Percentiles rank a stretch among this genome's conserved stretches.
Conservation (phyloP, 768 basidiomycete species). For the Trametes sanguinea region DNA sequence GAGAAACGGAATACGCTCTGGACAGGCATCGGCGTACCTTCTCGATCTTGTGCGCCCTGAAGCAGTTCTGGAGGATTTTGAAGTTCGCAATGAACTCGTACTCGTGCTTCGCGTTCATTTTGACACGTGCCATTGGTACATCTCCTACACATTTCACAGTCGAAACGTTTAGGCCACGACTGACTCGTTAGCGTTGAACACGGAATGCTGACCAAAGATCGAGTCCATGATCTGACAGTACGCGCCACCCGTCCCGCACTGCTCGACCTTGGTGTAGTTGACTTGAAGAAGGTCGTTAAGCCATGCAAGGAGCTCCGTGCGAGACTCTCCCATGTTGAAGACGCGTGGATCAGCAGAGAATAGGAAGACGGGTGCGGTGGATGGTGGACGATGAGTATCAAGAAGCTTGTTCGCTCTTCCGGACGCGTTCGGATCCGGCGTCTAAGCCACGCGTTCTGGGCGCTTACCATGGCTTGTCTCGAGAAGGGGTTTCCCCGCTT, state of each 20-base stretch:
- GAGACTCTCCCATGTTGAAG: slow-evolving; percentile 62
- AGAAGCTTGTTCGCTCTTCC: slow-evolving; percentile 8
- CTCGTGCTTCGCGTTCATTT: slow-evolving; percentile 94
- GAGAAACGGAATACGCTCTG: not conserved
- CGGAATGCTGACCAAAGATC: slow-evolving; percentile 69
- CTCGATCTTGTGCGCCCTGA: slow-evolving; percentile 92
- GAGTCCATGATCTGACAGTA: slow-evolving; percentile 97
- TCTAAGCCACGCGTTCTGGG: slow-evolving; percentile 1
- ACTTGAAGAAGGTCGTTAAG: slow-evolving; percentile 90
- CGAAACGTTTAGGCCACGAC: slow-evolving; percentile 16
- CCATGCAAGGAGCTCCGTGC: slow-evolving; percentile 90
- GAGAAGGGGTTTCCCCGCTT: not conserved
- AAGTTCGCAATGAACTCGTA: slow-evolving; percentile 96
- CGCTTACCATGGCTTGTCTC: not conserved
- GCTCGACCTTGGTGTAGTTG: slow-evolving; percentile 91
- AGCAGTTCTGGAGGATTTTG: slow-evolving; percentile 91
- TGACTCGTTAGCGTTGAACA: not conserved
- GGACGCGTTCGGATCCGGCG: slow-evolving; percentile 16
- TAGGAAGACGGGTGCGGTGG: slow-evolving; percentile 18
- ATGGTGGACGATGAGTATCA: slow-evolving; percentile 29
- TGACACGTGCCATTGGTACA: slow-evolving; percentile 87
- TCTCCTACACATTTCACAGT: slow-evolving; percentile 58
- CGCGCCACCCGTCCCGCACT: slow-evolving; percentile 87
- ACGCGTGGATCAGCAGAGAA: slow-evolving; percentile 19
- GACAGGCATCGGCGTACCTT: slow-evolving; percentile 56